phyloP scores from a whole-genome alignment of 345 rosid species.

The Populus pruinosa region DNA sequence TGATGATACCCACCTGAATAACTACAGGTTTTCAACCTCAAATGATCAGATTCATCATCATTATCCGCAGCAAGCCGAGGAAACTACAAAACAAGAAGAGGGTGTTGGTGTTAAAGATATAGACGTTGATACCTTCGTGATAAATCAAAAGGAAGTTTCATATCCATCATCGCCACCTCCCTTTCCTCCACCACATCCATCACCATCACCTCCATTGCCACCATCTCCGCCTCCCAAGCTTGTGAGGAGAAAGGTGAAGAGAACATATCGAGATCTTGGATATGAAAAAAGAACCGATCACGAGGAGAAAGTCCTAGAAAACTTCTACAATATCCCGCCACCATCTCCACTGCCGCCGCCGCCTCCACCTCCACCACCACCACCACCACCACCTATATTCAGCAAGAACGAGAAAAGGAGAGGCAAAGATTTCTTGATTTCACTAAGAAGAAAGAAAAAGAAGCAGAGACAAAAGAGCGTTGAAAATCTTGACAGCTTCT shows the following conservation, averaged over 20 bases:
- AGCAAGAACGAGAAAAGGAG: constrained; percentile 50
- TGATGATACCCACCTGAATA: constrained; percentile 62
- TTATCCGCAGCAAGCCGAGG: constrained; percentile 11
- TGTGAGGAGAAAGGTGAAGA: constrained; percentile 30
- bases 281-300: constrained; percentile 13
- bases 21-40: constrained; percentile 28
- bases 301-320: constrained; percentile 13
- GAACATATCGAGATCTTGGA: constrained; percentile 27
- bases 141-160: constrained; percentile 3
- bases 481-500: constrained; percentile 67
- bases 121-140: constrained; percentile 19
- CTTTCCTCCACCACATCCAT: constrained; percentile 12
- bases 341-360: not conserved
- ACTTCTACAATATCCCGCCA: constrained; percentile 15
- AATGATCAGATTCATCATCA: constrained; percentile 18
- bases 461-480: constrained; percentile 77
- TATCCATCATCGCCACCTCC: constrained; percentile 4
- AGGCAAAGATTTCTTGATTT: constrained; percentile 58
- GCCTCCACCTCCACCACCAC: constrained; percentile 12
- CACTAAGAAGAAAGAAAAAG: constrained; percentile 56
- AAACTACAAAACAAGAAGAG: constrained; percentile 10
- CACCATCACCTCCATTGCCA: constrained; percentile 11
- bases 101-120: constrained; percentile 9
- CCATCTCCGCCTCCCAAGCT: constrained; percentile 15
- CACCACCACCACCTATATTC: constrained; percentile 21